phyloP scores from a whole-genome alignment of 495 filamentous ascomycete genomes.

The Astrothelium subdiscretum region DNA sequence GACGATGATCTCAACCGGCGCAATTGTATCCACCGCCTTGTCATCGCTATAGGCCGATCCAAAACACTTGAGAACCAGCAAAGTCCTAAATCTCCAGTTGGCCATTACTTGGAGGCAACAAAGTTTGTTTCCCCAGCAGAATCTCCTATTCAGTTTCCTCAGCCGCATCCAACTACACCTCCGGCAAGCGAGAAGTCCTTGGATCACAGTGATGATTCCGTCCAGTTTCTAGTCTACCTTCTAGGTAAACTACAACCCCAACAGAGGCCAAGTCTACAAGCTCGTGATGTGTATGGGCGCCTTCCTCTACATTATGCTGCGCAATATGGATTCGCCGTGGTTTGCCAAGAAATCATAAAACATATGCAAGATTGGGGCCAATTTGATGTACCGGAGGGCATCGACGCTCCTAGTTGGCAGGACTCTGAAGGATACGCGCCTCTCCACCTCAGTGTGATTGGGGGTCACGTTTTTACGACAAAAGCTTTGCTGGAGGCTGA shows the following conservation, averaged over 20 bases:
- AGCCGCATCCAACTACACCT: conserved; percentile 36
- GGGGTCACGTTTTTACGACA: conserved; percentile 79
- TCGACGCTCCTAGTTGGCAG: conserved; percentile 78
- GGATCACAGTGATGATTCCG: conserved; percentile 58
- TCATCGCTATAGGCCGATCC: conserved; percentile 77
- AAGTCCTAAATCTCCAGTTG: conserved; percentile 27
- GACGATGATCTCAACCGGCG: conserved; percentile 86
- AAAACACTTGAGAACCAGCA: conserved; percentile 43
- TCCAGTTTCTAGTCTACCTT: conserved; percentile 61
- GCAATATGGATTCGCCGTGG: conserved; percentile 79
- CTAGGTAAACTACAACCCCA: conserved; percentile 55
- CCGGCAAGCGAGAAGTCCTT: conserved; percentile 39
- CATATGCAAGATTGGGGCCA: conserved; percentile 81
- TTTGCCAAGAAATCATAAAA: conserved; percentile 78
- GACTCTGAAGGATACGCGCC: conserved; percentile 87
- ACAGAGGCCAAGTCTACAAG: conserved; percentile 57
- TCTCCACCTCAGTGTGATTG: conserved; percentile 82
- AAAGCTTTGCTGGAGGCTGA: conserved; percentile 68
- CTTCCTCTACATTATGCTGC: conserved; percentile 91
- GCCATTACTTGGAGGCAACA: conserved; percentile 40
- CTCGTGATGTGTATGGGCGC: conserved; percentile 68
- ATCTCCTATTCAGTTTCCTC: conserved; percentile 49
- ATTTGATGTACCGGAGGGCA: conserved; percentile 71
- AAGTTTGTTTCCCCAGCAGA: conserved; percentile 71
- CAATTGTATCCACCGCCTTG: conserved; percentile 83